These are phyloP conservation scores for Plasmodium billcollinsi DNA, from an alignment of 169 alveolate species.

Conservation along the genomic window DNA sequence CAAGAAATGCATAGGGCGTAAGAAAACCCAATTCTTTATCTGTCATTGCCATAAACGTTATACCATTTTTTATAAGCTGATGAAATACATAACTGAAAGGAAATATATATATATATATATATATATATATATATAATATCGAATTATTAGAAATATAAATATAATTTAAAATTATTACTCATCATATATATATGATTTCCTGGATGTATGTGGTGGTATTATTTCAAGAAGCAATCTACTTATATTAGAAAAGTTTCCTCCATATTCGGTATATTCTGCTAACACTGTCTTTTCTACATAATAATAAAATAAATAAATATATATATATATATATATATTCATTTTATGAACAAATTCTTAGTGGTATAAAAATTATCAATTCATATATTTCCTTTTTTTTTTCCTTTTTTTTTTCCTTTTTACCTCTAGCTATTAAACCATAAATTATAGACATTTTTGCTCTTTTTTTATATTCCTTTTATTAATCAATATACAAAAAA, in stretches of 20 bases:
- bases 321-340: slow-evolving; percentile 8
- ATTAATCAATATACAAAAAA: no score
- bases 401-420: slow-evolving; percentile 17
- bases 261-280: slow-evolving; percentile 76
- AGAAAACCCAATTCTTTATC: slow-evolving; percentile 72
- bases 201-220: slow-evolving; percentile 69
- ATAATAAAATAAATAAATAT: background rate
- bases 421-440: slow-evolving; percentile 77
- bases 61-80: slow-evolving; percentile 74
- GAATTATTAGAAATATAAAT: background rate
- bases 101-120: slow-evolving; percentile 10
- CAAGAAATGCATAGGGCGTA: slow-evolving; percentile 72
- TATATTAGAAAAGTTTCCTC: slow-evolving; percentile 72
- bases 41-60: slow-evolving; percentile 75
- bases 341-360: background rate
- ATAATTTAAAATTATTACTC: slow-evolving; percentile 30
- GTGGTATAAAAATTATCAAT: background rate
- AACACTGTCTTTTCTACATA: slow-evolving; percentile 58
- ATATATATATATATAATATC: background rate
- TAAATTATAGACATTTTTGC: slow-evolving; percentile 73
- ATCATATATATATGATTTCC: slow-evolving; percentile 73
- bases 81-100: slow-evolving; percentile 69
- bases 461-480: no score
- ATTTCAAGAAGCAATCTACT: slow-evolving; percentile 74
- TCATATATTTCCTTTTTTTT: background rate